phyloP scores from a whole-genome alignment of 441 rosid species.

The Euphorbia celastroides region DNA sequence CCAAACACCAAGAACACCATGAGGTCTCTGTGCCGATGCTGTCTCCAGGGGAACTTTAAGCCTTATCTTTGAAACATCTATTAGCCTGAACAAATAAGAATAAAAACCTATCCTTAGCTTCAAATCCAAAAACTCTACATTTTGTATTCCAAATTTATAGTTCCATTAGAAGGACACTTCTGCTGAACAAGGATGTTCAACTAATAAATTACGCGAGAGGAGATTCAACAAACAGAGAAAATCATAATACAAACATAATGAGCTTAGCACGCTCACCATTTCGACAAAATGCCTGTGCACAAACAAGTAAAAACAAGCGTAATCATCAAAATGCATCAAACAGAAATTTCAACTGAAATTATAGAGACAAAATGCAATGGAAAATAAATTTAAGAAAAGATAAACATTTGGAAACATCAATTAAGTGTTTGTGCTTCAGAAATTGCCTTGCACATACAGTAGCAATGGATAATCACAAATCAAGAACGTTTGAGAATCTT shows the following conservation, averaged over 20 bases:
- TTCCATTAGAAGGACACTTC: constrained; percentile 6
- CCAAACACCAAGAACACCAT: constrained; percentile 95
- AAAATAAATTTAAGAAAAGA: background rate
- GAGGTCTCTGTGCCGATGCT: constrained; percentile 93
- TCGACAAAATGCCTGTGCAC: constrained; percentile 4
- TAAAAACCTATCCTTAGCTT: background rate
- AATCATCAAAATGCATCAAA: background rate
- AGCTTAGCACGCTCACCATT: background rate
- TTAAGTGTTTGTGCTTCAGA: background rate
- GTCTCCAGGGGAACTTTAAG: constrained; percentile 89
- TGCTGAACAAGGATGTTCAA: background rate
- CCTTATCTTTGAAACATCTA: constrained; percentile 95
- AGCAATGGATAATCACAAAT: constrained; percentile 1
- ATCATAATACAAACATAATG: background rate
- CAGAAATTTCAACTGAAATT: background rate
- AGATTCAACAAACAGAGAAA: background rate
- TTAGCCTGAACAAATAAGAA: constrained; percentile 52
- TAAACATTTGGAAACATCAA: background rate
- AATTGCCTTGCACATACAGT: background rate
- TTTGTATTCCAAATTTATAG: background rate
- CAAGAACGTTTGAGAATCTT: constrained; percentile 32
- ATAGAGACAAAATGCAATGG: background rate
- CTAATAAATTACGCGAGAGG: no score
- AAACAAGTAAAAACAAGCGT: constrained; percentile 3
- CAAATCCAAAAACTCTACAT: background rate